phyloP scores from a whole-genome alignment of 371 early-diverging fungal genomes.

The Mucor racemosus region DNA sequence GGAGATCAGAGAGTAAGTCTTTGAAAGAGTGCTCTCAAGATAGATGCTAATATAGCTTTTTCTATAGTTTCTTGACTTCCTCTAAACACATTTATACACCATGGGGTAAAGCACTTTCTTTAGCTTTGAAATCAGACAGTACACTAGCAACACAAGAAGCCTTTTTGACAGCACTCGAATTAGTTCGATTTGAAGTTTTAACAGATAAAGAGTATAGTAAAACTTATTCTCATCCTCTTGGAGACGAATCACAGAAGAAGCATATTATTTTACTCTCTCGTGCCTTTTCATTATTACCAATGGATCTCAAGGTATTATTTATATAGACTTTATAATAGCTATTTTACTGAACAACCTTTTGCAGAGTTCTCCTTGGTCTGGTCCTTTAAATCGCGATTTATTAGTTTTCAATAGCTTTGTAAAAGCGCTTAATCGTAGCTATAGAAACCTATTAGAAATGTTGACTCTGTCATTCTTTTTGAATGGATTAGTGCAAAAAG shows the following conservation, averaged over 20 bases:
- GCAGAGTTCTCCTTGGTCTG: slow-evolving; percentile 63
- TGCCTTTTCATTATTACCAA: slow-evolving; percentile 59
- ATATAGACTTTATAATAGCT: background rate
- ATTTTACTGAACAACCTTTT: background rate
- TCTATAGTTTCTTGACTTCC: slow-evolving; percentile 49
- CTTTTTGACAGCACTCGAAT: slow-evolving; percentile 62
- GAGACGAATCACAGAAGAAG: slow-evolving; percentile 35
- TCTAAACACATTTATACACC: slow-evolving; percentile 52
- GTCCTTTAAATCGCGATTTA: slow-evolving; percentile 74
- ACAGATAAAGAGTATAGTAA: slow-evolving; percentile 58
- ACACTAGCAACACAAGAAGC: slow-evolving; percentile 52
- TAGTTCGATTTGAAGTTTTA: slow-evolving; percentile 62
- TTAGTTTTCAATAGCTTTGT: slow-evolving; percentile 75
- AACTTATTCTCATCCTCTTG: slow-evolving; percentile 50
- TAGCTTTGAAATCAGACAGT: slow-evolving; percentile 29
- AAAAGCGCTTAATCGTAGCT: slow-evolving; percentile 63
- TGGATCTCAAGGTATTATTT: slow-evolving; percentile 44
- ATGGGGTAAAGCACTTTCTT: slow-evolving; percentile 52
- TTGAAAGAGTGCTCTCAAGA: background rate
- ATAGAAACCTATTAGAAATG: slow-evolving; percentile 69
- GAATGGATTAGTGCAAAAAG: slow-evolving; percentile 55
- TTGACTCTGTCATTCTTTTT: slow-evolving; percentile 61
- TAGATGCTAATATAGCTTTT: background rate
- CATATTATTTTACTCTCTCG: slow-evolving; percentile 53
- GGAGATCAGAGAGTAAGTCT: slow-evolving; percentile 56